phyloP scores from a whole-genome alignment of 2,329 filamentous ascomycete species.

The Cladosporium sphaerospermum region DNA sequence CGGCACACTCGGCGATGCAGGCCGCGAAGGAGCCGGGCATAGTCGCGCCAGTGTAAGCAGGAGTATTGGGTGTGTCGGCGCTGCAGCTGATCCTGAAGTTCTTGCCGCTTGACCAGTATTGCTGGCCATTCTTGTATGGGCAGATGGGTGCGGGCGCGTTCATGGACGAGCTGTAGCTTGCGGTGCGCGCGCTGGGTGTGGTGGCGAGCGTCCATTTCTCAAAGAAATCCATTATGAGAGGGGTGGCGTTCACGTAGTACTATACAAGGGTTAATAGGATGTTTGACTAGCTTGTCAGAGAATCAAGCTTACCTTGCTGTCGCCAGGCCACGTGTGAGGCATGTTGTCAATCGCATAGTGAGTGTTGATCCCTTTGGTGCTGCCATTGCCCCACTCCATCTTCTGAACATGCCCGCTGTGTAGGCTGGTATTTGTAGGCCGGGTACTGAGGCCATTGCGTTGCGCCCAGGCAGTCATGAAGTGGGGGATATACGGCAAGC shows the following conservation, averaged over 20 bases:
- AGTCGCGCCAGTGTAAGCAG: constrained; percentile 2
- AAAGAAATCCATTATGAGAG: constrained; percentile 12
- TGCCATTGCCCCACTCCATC: constrained; percentile 21
- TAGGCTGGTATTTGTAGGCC: constrained; percentile 17
- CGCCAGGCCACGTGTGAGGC: constrained; percentile 32
- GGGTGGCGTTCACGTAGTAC: constrained; percentile 9
- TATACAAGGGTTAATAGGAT: not conserved
- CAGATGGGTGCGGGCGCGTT: not conserved
- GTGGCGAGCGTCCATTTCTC: constrained; percentile 5
- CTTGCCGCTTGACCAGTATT: not conserved
- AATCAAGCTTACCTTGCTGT: not conserved
- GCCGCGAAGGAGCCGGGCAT: not conserved
- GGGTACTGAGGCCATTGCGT: constrained; percentile 25
- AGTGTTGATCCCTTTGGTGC: constrained; percentile 27
- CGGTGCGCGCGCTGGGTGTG: constrained; percentile 1
- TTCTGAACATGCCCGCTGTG: constrained; percentile 20
- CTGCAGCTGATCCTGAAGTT: constrained; percentile 4
- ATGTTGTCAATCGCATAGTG: constrained; percentile 33
- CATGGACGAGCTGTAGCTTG: not conserved
- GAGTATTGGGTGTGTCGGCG: not conserved
- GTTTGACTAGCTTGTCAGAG: not conserved
- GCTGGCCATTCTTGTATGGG: not conserved
- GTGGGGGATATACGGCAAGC: constrained; percentile 18
- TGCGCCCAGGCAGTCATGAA: constrained; percentile 32
- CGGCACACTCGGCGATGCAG: constrained; percentile 2